Base-by-base conservation (phyloP, 2,329 filamentous ascomycete genomes). In the Aspergillus puulaauensis region DNA sequence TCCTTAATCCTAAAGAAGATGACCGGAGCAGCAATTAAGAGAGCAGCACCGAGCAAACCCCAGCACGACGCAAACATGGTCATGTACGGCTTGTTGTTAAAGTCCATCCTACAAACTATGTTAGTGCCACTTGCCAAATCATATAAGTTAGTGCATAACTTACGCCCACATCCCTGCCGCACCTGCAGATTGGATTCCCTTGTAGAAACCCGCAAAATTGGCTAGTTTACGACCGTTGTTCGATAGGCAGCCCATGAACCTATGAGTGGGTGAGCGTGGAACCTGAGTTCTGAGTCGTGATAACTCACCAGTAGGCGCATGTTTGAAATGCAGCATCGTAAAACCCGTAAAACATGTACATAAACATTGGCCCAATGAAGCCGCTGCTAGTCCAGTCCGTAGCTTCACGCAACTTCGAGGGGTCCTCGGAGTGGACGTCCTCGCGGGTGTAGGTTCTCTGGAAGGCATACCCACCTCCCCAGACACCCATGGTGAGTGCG, bases 321-420 rank as follows among this genome's bases (percentile, higher is more conserved):
- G 91, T 93, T 79, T 98, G 93, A 88, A 91, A 97, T 54, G 87
- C 85, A 44, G 93, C 91, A 72, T 97, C 93, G 66, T 88, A 95
- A 75, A 95, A 88, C 41, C 91, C 91, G 72, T 95, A 96, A 75
- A 93, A 93, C 68, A 96, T 90, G 79, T 92, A 96, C 52, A 96
- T 77, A 73, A 96, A 91, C 85, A 96, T 90, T 12, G 90, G 90
- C 0, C 89, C 91, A 58, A 88, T 81, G 70, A 89, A 95, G 54
- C 85, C 85, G 27, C 80, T 75, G 55, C 86, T 80, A 2, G 79
- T 82, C 87, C 89, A 95, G 74, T 95, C 90, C 55, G 69, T 71
- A 31, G 19, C 71, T 68, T 19, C 65, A 66, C 27, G 27, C 9
- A 31, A 11, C 33, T 68, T 66, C n/a, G 65, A 58, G 4, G 64